A percentile compares a stretch with the other conserved stretches of the same genome.
Conservation (phyloP, 257 asterid species). For the Linaria vulgaris region DNA sequence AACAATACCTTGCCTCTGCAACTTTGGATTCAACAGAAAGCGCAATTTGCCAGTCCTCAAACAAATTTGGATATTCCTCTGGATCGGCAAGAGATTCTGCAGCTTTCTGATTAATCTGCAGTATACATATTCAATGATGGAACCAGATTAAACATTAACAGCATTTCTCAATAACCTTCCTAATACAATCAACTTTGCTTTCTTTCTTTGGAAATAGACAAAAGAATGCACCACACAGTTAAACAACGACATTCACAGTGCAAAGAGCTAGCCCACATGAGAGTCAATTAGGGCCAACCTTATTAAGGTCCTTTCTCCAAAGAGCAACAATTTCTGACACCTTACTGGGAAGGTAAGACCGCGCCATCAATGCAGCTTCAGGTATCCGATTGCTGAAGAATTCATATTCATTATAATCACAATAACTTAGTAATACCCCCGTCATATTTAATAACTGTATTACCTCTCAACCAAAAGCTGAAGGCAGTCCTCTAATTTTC, state of each 20-base stretch:
- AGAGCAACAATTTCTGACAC: conserved; percentile 90
- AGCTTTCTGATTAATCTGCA: conserved; percentile 94
- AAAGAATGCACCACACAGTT: conserved; percentile 15
- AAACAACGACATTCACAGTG: conserved; percentile 18
- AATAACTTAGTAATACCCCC: conserved; percentile 20
- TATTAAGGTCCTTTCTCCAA: conserved; percentile 93
- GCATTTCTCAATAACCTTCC: not conserved
- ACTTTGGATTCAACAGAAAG: conserved; percentile 80
- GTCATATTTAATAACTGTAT: conserved; percentile 13
- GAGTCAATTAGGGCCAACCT: conserved; percentile 44
- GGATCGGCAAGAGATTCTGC: conserved; percentile 99
- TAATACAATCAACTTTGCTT: conserved; percentile 16
- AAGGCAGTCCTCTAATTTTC: conserved; percentile 90
- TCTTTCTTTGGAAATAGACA: conserved; percentile 12
- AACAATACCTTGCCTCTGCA: conserved; percentile 60
- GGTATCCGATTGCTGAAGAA: conserved; percentile 93
- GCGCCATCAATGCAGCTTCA: conserved; percentile 99
- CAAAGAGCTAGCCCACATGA: not conserved
- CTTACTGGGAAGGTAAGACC: conserved; percentile 98
- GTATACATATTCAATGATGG: not conserved
- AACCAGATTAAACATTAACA: conserved; percentile 24
- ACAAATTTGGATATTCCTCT: conserved; percentile 89
- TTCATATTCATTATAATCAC: conserved; percentile 23
- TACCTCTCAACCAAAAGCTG: conserved; percentile 95
- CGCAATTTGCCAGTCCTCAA: conserved; percentile 99